Evolutionary conservation across 2,329 filamentous ascomycete genomes (phyloP), one percentile per base, ranked within the genome.

Genomic region (Ophiocordyceps camponoti-floridani): DNA sequence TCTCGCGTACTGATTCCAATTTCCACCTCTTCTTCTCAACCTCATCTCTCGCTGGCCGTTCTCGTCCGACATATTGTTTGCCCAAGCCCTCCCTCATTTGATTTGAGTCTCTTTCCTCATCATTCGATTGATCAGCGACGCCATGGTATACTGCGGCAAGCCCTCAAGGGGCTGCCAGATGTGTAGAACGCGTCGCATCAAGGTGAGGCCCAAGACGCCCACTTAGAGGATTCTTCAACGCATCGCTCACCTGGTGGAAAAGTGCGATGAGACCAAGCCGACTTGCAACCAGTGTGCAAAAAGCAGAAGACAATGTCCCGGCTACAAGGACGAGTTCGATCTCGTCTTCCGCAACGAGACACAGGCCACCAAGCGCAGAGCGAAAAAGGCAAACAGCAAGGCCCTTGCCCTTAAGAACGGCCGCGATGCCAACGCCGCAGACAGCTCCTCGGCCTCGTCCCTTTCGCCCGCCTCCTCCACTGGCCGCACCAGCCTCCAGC

Each of bases 331-430:
- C 54, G 78, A 82, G 50, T 82, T 84, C 52, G 80, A 84, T 52
- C 62, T 84, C 23, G 73, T 84, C 45, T 82, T 84, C 52, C 75
- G 80, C 46, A 80, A 84, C 56, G 79, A 84, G 62, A 84, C 79
- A 27, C 73, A 75, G 51, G 77, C 78, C 1, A 80, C 79, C 31
- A 77, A 78, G 53, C 68, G 72, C 48, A 70, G 77, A 53, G 77
- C 74, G 14, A 69, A 70, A 46, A 76, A 71, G 53, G 68, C 70
- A 40, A 72, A 59, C 56, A 68, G 64, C 55, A 76, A 73, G 50
- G 60, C 62, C 2, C 50, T 62, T 33, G 55, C 56, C 12, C 58
- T 61, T 26, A 70, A 60, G 51, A 19, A 47, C 26, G 44, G 18
- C 48, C 48, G 52, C 26, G 58, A 52, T 42, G 61, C 54, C 45